Conservation (phyloP, 768 basidiomycete species). For the Pleurotus platypus region DNA sequence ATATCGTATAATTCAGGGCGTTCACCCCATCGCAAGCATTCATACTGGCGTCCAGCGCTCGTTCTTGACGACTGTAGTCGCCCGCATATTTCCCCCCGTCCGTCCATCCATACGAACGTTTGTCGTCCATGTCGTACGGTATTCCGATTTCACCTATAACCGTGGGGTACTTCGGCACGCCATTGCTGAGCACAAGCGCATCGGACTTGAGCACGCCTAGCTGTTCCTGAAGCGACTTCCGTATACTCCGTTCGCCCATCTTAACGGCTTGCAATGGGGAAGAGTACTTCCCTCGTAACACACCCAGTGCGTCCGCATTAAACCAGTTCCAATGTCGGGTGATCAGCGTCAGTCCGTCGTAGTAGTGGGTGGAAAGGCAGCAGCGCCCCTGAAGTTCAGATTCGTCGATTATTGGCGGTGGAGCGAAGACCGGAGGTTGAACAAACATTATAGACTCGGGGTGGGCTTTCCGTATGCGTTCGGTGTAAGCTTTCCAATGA, state of each 20-base stretch:
- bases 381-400: slow-evolving; percentile 62
- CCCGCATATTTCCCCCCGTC: slow-evolving; percentile 65
- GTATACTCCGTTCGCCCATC: slow-evolving; percentile 81
- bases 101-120: slow-evolving; percentile 78
- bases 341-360: slow-evolving; percentile 92
- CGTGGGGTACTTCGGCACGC: slow-evolving; percentile 63
- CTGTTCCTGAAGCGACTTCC: slow-evolving; percentile 78
- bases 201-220: slow-evolving; percentile 77
- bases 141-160: slow-evolving; percentile 95
- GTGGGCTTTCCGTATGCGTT: slow-evolving; percentile 62
- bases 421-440: slow-evolving; percentile 86
- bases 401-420: slow-evolving; percentile 61
- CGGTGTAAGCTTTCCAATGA: slow-evolving; percentile 56
- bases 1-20: slow-evolving; percentile 75
- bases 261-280: slow-evolving; percentile 67
- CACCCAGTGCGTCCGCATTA: slow-evolving; percentile 91
- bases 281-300: slow-evolving; percentile 82
- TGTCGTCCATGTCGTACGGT: slow-evolving; percentile 91
- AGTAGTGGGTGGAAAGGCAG: slow-evolving; percentile 83
- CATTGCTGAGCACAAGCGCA: slow-evolving; percentile 50
- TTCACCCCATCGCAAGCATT: slow-evolving; percentile 78
- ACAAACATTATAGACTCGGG: slow-evolving; percentile 86
- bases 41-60: slow-evolving; percentile 82
- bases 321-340: slow-evolving; percentile 92
- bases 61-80: slow-evolving; percentile 75